A percentile compares a stretch with the other conserved stretches of the same genome.
Evolutionary conservation across 208 protist species (phyloP).

Genomic region (Trypanosoma cruzi): DNA sequence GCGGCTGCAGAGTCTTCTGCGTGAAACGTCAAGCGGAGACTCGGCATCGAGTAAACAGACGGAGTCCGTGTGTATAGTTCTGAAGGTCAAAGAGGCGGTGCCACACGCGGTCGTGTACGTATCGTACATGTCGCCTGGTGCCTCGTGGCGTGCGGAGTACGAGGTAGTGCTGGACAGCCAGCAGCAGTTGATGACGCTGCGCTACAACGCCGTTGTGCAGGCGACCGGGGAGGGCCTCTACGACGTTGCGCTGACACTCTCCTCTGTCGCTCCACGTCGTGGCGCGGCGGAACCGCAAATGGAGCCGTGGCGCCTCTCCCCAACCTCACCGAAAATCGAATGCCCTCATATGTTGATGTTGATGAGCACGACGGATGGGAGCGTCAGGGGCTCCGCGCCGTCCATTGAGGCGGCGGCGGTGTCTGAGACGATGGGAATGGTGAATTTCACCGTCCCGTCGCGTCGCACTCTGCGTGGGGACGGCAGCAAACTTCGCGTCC

Average conservation of each 20-base stretch:
- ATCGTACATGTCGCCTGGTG: slow-evolving; percentile 23
- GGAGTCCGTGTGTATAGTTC: slow-evolving; percentile 15
- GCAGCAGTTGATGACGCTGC: slow-evolving; percentile 9
- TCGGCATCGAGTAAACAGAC: neutral
- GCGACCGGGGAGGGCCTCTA: slow-evolving; percentile 24
- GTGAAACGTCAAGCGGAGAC: neutral
- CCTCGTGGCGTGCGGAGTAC: slow-evolving; percentile 29
- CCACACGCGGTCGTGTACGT: slow-evolving; percentile 19
- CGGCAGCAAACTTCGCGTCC: slow-evolving; percentile 18
- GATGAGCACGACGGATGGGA: neutral
- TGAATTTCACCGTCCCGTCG: slow-evolving; percentile 27
- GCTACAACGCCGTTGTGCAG: slow-evolving; percentile 32
- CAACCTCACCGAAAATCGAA: neutral
- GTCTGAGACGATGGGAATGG: slow-evolving; percentile 10
- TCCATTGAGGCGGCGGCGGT: slow-evolving; percentile 1
- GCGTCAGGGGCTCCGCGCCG: neutral
- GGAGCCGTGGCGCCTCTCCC: slow-evolving; percentile 26
- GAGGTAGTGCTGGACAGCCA: slow-evolving; percentile 26
- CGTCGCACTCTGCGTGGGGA: slow-evolving; percentile 17
- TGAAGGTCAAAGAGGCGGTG: slow-evolving; percentile 6
- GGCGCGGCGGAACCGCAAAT: slow-evolving; percentile 19
- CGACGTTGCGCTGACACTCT: slow-evolving; percentile 28
- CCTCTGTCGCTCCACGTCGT: slow-evolving; percentile 19
- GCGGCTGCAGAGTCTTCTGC: neutral
- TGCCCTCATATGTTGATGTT: neutral